Evolutionary conservation across 2,329 filamentous ascomycete genomes (phyloP), one percentile per base, ranked within the genome.

Genomic region (Hypoxylon sp.): DNA sequence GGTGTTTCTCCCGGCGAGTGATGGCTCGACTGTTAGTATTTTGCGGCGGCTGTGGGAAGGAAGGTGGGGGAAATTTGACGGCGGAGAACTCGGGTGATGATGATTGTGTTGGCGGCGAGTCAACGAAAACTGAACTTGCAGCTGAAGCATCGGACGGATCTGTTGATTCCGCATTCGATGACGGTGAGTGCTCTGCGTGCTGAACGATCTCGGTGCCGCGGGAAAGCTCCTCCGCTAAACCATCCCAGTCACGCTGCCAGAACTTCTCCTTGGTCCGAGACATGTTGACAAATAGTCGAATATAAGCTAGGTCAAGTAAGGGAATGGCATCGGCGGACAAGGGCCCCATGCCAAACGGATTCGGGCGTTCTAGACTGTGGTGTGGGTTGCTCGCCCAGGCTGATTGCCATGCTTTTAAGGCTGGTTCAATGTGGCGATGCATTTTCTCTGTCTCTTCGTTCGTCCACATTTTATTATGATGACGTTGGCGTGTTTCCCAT

Each of bases 341-440:
- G 2, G 95, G 93, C 0, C 93, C 92, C 65, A 89, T 84, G 3
- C 91, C 93, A 75, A 90, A 95, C 0, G 93, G 93, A 77, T 96
- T 97, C 0, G 93, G 93, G 56, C 93, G 86, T 77, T 97, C 92
- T 4, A 96, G 82, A 73, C 90, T 94, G 78, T 97, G 94, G 46
- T 92, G 88, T 1, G 93, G 91, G 76, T 96, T 97, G 74, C 90
- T 92, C 45, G 91, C 89, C 95, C 95, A 98, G 0, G 94, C 94
- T 50, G 91, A 87, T 80, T 97, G 93, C 96, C 96, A 99, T 6
- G 95, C 94, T 78, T 94, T 92, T 67, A 99, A 83, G 2, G 95
- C 95, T 10, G 95, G 95, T 78, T 98, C 94, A 63, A 98, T 97
- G 75, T 97, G 94, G 1, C 92, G 89, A 78, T 98, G 94, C 94